Conservation (phyloP, 768 basidiomycete genomes). For the Trametes cubensis region DNA sequence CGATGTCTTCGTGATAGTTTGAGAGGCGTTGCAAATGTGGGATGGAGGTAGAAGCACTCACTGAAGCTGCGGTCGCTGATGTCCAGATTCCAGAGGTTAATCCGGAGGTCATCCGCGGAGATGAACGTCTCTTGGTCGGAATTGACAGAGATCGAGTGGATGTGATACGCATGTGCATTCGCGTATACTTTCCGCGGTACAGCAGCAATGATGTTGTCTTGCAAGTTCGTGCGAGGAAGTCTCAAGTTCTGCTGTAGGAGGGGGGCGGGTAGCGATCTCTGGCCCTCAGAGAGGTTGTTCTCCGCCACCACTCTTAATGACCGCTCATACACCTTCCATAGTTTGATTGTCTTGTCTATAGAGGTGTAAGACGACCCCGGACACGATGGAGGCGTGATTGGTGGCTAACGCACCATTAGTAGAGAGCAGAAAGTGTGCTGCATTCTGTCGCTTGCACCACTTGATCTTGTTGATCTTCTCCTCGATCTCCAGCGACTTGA, state of each 20-base stretch:
- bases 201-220: slow-evolving; percentile 98
- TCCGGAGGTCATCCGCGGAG: slow-evolving; percentile 95
- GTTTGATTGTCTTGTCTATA: slow-evolving; percentile 98
- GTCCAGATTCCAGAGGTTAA: slow-evolving; percentile 98
- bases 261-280: slow-evolving; percentile 69
- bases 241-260: slow-evolving; percentile 62
- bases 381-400: not conserved
- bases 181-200: slow-evolving; percentile 98
- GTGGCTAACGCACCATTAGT: slow-evolving; percentile 80
- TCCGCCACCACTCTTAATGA: slow-evolving; percentile 93
- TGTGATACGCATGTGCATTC: slow-evolving; percentile 99
- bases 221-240: slow-evolving; percentile 88
- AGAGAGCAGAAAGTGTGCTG: slow-evolving; percentile 94
- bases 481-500: slow-evolving; percentile 99
- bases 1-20: slow-evolving; percentile 73
- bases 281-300: slow-evolving; percentile 89
- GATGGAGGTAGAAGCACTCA: slow-evolving; percentile 47
- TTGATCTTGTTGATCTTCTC: slow-evolving; percentile 99
- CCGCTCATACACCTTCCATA: slow-evolving; percentile 99
- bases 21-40: not conserved
- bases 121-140: slow-evolving; percentile 99
- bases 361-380: not conserved
- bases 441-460: slow-evolving; percentile 98
- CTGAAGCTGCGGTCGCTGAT: slow-evolving; percentile 99
- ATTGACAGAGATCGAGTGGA: slow-evolving; percentile 99